Percentiles rank a stretch among this genome's conserved stretches.
Conservation (phyloP, 148 eudicot genomes). For the Rhododendron williamsianum region DNA sequence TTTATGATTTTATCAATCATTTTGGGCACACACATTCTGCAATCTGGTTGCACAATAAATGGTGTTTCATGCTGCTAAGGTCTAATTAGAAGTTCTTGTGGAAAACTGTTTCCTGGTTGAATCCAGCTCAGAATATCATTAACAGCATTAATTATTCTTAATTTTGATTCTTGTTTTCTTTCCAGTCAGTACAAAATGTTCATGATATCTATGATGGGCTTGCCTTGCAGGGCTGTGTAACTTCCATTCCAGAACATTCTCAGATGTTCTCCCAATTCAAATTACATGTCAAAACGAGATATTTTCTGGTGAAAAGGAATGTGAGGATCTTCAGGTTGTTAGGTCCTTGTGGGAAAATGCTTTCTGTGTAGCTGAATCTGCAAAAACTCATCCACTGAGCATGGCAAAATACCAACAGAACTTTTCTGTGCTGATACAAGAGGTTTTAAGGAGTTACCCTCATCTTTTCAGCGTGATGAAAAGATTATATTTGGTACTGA, state of each 20-base stretch:
- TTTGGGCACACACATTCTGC: neutral
- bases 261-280: conserved; percentile 61
- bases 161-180: neutral
- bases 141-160: neutral
- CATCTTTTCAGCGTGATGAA: conserved; percentile 65
- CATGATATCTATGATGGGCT: conserved; percentile 5
- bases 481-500: conserved; percentile 53
- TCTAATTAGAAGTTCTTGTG: neutral
- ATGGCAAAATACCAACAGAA: conserved; percentile 64
- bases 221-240: conserved; percentile 58
- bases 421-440: conserved; percentile 60
- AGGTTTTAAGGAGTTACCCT: conserved; percentile 48
- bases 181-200: neutral
- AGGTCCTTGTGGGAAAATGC: conserved; percentile 52
- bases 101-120: neutral
- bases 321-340: conserved; percentile 34
- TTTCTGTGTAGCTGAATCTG: conserved; percentile 32
- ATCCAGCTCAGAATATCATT: neutral
- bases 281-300: conserved; percentile 30
- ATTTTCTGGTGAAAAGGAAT: conserved; percentile 27
- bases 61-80: neutral
- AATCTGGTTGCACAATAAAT: neutral
- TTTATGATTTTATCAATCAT: neutral
- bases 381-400: conserved; percentile 35
- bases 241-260: conserved; percentile 52